Percentiles rank a stretch among this genome's conserved stretches.
Evolutionary conservation across 2,329 filamentous ascomycete species (phyloP).

Genomic region (Lasiodiplodia gonubiensis): DNA sequence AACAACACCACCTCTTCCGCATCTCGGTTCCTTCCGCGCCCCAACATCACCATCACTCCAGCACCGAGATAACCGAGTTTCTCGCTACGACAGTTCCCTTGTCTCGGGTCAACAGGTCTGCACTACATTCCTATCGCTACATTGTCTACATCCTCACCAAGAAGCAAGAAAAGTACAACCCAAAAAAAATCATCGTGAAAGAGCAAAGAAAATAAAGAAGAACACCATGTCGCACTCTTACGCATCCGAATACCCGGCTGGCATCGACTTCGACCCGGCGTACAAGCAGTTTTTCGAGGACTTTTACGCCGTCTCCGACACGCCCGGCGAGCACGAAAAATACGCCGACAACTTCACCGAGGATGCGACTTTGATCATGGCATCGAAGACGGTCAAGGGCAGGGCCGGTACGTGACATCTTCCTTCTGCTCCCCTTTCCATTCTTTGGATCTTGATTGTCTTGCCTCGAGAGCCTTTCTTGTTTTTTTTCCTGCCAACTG

Average conservation of each 20-base stretch:
- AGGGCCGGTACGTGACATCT: conserved; percentile 46
- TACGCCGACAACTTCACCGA: conserved; percentile 57
- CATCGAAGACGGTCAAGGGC: conserved; percentile 53
- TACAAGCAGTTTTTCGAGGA: conserved; percentile 53
- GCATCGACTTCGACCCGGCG: conserved; percentile 45
- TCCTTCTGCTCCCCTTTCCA: neutral
- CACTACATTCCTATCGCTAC: neutral
- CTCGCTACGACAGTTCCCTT: neutral
- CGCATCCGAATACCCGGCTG: conserved; percentile 42
- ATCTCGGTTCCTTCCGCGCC: too few species aligned
- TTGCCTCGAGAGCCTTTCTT: too few species aligned
- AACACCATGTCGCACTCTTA: conserved; percentile 35
- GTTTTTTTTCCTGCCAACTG: too few species aligned
- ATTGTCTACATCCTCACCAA: neutral
- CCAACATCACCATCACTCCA: neutral
- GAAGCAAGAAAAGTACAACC: neutral
- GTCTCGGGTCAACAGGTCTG: neutral
- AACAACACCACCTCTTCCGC: too few species aligned
- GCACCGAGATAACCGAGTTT: neutral
- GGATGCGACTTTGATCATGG: conserved; percentile 60
- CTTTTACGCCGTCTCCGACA: conserved; percentile 56
- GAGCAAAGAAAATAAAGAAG: too few species aligned
- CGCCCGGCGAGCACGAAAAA: conserved; percentile 54
- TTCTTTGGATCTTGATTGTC: neutral
- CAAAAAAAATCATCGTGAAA: neutral